Evolutionary conservation across 345 rosid species (phyloP).

Genomic region (Arabidopsis arenosa): DNA sequence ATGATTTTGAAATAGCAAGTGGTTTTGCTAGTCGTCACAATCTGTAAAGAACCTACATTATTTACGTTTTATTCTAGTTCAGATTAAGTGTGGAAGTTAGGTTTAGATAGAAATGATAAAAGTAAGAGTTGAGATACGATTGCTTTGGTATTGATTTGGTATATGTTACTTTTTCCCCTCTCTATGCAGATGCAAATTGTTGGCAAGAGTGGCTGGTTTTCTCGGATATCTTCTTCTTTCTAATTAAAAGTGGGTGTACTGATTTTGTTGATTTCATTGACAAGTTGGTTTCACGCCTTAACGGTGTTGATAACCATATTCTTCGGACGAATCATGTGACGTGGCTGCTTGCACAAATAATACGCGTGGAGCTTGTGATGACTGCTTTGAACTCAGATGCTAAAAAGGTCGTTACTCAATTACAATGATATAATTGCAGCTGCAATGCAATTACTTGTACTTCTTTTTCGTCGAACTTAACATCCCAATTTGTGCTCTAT

Average conservation of each 20-base stretch:
- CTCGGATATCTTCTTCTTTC: constrained; percentile 88
- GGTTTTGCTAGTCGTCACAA: constrained; percentile 6
- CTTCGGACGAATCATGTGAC: constrained; percentile 98
- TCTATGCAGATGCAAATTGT: constrained; percentile 84
- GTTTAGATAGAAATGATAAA: constrained; percentile 18
- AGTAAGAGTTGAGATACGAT: constrained; percentile 21
- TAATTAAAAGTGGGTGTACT: constrained; percentile 89
- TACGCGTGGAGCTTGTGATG: constrained; percentile 83
- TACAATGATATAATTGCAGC: constrained; percentile 17
- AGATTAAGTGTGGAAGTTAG: constrained; percentile 10
- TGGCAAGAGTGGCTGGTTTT: constrained; percentile 99
- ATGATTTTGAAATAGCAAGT: neutral
- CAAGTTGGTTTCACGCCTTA: constrained; percentile 77
- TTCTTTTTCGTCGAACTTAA: constrained; percentile 28
- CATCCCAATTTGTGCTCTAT: constrained; percentile 41
- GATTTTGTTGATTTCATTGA: constrained; percentile 98
- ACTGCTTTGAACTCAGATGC: constrained; percentile 77
- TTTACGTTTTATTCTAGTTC: constrained; percentile 6
- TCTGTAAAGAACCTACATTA: neutral
- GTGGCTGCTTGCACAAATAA: constrained; percentile 92
- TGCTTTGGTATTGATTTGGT: constrained; percentile 40
- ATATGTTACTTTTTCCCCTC: constrained; percentile 26
- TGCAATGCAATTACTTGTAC: constrained; percentile 12
- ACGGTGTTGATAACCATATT: constrained; percentile 71
- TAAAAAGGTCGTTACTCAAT: constrained; percentile 67